Percentiles rank a stretch among this genome's conserved stretches.
phyloP scores from a whole-genome alignment of 1,139 yeast genomes.

The Pichia sp. region DNA sequence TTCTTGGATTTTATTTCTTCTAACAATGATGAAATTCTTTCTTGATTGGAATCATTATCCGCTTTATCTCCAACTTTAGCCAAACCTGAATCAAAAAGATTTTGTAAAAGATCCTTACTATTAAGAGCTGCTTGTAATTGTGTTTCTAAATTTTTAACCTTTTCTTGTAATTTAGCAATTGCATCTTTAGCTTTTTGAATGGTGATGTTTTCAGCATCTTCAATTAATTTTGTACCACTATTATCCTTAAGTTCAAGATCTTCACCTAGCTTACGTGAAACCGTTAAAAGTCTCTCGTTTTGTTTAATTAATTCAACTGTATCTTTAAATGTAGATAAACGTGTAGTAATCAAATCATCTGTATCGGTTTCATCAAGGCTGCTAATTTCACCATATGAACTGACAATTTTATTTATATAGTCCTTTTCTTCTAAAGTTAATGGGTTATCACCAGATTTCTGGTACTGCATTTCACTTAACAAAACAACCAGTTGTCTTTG shows the following conservation, averaged over 20 bases:
- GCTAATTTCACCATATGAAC: conserved; percentile 44
- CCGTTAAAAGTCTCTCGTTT: conserved; percentile 63
- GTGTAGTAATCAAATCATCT: conserved; percentile 61
- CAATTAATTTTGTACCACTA: conserved; percentile 58
- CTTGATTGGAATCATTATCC: conserved; percentile 24
- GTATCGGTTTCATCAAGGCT: conserved; percentile 50
- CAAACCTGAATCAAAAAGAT: conserved; percentile 33
- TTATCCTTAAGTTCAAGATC: conserved; percentile 54
- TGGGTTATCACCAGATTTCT: conserved; percentile 37
- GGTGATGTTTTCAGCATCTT: conserved; percentile 28
- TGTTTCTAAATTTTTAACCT: conserved; percentile 44
- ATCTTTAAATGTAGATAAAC: conserved; percentile 64
- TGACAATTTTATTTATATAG: conserved; percentile 21
- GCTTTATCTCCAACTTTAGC: conserved; percentile 27
- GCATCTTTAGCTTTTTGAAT: conserved; percentile 57
- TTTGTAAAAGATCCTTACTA: conserved; percentile 58
- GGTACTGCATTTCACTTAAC: conserved; percentile 58
- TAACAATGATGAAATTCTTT: conserved; percentile 31
- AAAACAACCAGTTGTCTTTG: conserved; percentile 75
- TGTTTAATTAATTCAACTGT: conserved; percentile 64
- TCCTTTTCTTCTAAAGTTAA: conserved; percentile 27
- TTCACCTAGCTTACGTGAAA: conserved; percentile 63
- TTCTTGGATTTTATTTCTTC: conserved; percentile 27
- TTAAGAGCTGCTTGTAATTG: conserved; percentile 48
- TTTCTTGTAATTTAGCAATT: conserved; percentile 59